Evolutionary conservation across 2,329 filamentous ascomycete genomes (phyloP), one percentile per base, ranked within the genome.

Genomic region (Stagonosporopsis chrysanthemi): DNA sequence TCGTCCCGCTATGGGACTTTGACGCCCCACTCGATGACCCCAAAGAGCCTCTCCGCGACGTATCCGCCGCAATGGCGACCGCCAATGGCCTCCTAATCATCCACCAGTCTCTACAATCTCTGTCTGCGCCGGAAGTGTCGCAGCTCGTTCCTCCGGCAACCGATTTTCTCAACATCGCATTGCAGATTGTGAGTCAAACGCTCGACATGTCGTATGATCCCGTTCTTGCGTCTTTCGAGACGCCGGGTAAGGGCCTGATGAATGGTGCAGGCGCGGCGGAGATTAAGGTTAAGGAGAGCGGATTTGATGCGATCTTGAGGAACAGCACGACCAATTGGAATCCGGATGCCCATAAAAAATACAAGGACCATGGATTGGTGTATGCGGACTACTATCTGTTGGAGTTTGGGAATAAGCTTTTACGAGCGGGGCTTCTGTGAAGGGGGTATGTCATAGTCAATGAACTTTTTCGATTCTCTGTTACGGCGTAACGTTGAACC

Each of bases 1-100:
- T 72, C 0, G 78, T 83, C 0, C 81, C 82, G 0, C 73, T 76
- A 2, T 84, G 81, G 82, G 82, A 84, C 52, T 84, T 83, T 41
- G 79, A 84, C 56, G 82, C 82, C 0, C 82, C 82, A 45, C 67
- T 69, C 61, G 26, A 80, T 71, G 43, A 79, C 64, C 17, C 58
- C 0, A 22, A 28, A 3, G 66, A 70, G 8, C 72, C 72, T 8
- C 42, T 75, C 3, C 60, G 78, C 14, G 78, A 80, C 51, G 74
- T 75, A 0, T 78, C 75, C 0, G 78, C 78, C 0, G 79, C 74
- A 0, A 69, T 78, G 4, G 75, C 80, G 26, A 75, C 78, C 1
- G 78, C 77, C 0, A 80, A 80, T 45, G 79, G 78, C 0, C 48
- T 81, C 3, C 46, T 80, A 6, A 61, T 79, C 8, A 72, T 80